Evolutionary conservation across 2,329 filamentous ascomycete species (phyloP), one percentile per base, ranked within the genome.

Genomic region (Microascus cirrosus): DNA sequence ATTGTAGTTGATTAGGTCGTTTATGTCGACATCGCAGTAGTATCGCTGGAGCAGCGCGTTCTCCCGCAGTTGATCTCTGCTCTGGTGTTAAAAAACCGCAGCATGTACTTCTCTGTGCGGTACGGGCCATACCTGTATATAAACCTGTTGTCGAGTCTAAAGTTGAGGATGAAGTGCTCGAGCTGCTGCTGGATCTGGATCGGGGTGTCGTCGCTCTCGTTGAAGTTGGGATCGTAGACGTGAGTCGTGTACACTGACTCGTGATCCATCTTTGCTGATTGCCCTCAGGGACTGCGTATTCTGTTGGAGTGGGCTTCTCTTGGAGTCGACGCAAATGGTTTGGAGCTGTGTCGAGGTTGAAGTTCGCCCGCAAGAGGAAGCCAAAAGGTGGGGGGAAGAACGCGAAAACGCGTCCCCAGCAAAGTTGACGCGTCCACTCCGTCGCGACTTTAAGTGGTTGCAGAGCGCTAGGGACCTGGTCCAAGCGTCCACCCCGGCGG

Each of bases 21-120:
- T 90, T 65, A 99, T 90, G 70, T 99, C 92, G 69, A 99, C 83
- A 70, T 99, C 93, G 76, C 94, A 96, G 72, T 87, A 96, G 75
- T 91, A 97, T 66, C 92, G 91, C 70, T 96, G 94, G 50, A 96
- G 79, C 1, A 97, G 81, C 8, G 94, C 91, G 75, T 99, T 99
- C 69, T 97, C 91, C 66, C 90, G 85, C 60, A 99, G 83, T 73
- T 97, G 94, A 67, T 97, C 93, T 81, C 94, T 95, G 65, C 3
- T 53, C 22, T 13, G 20, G 45, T 34, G 24, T 55, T 55, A 53
- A n/a, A 15, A 3, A 35, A 39, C 25, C n/a, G 18, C 48, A 22
- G 1, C 18, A 7, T n/a, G 15, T 45, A 24, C 2, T 8, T 22
- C 3, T 10, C 7, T 53, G 35, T 34, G 28, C 1, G 11, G 7